phyloP scores from a whole-genome alignment of 2,329 filamentous ascomycete species.

The Colletotrichum echinochloae region DNA sequence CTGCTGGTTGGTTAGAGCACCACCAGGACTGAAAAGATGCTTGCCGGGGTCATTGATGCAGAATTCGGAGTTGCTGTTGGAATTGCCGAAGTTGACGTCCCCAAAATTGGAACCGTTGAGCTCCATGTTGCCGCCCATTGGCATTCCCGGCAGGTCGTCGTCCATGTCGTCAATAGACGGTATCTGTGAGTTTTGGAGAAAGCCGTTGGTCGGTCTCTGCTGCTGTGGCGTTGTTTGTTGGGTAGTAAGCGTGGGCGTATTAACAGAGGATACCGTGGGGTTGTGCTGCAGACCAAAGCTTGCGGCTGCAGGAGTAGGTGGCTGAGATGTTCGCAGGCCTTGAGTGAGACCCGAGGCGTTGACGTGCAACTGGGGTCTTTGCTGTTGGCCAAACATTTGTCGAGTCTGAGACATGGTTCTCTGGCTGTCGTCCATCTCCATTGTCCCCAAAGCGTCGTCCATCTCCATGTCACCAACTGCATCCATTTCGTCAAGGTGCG shows the following conservation, averaged over 20 bases:
- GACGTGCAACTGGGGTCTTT: conserved; percentile 81
- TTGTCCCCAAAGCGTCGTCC: conserved; percentile 81
- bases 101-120: conserved; percentile 64
- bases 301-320: conserved; percentile 83
- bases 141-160: conserved; percentile 75
- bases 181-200: conserved; percentile 67
- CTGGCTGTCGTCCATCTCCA: conserved; percentile 73
- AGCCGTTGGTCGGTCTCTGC: conserved; percentile 45
- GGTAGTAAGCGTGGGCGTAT: conserved; percentile 90
- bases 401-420: conserved; percentile 77
- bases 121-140: conserved; percentile 71
- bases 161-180: conserved; percentile 79
- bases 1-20: conserved; percentile 72
- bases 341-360: conserved; percentile 81
- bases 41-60: conserved; percentile 95
- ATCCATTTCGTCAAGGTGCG: conserved; percentile 78
- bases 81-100: conserved; percentile 66
- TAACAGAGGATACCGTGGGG: conserved; percentile 96
- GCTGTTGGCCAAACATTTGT: conserved; percentile 74
- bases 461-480: conserved; percentile 96
- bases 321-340: conserved; percentile 86
- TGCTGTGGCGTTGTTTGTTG: conserved; percentile 74
- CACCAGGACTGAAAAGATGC: conserved; percentile 88
- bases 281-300: conserved; percentile 89
- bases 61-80: conserved; percentile 59